Percentiles rank a stretch among this genome's conserved stretches.
phyloP scores from a whole-genome alignment of 495 filamentous ascomycete species.

The Penicillium manginii region DNA sequence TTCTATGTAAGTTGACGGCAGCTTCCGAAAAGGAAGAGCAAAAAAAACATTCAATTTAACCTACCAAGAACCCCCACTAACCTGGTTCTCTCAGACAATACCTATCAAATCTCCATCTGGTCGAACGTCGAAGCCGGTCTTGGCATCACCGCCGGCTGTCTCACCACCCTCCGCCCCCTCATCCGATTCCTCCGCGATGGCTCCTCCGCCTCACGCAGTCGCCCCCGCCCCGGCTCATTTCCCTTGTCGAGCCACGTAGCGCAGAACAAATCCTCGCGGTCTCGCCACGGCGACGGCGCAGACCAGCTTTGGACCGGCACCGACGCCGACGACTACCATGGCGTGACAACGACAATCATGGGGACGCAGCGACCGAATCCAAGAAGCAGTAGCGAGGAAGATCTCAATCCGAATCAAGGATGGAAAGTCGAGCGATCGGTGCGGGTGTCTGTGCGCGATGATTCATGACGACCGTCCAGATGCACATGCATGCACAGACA shows the following conservation, averaged over 20 bases:
- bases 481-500: too few species aligned
- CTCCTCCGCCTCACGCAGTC: conserved; percentile 26
- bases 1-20: conserved; percentile 28
- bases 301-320: conserved; percentile 28
- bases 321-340: conserved; percentile 27
- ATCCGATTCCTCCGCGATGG: conserved; percentile 36
- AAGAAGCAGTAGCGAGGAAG: conserved; percentile 29
- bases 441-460: conserved; percentile 29
- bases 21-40: not conserved
- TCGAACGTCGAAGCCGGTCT: conserved; percentile 43
- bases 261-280: conserved; percentile 13
- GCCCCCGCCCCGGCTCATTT: conserved; percentile 20
- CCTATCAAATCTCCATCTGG: conserved; percentile 45
- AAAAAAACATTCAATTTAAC: not conserved
- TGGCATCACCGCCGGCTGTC: conserved; percentile 44
- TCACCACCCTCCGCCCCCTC: conserved; percentile 43
- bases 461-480: not conserved
- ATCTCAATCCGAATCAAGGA: conserved; percentile 21
- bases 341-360: conserved; percentile 35
- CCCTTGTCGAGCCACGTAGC: conserved; percentile 25
- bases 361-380: conserved; percentile 14
- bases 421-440: conserved; percentile 35
- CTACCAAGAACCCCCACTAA: not conserved
- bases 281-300: conserved; percentile 14
- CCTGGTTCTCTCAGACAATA: conserved; percentile 27